Percentiles rank a stretch among this genome's conserved stretches.
Conservation (phyloP, 169 alveolate genomes). For the Plasmodium vivax region DNA sequence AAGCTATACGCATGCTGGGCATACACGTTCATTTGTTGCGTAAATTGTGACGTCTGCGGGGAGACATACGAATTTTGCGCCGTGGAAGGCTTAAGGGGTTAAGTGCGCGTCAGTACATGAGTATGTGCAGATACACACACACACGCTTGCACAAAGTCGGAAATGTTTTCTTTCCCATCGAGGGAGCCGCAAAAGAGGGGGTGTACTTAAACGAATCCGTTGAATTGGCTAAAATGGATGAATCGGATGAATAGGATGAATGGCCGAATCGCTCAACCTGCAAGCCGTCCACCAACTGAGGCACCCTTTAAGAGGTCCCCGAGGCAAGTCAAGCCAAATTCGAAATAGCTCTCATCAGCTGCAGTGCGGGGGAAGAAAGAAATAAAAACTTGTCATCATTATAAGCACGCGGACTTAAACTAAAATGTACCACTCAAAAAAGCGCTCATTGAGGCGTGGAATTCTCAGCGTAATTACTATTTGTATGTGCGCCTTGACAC, state of each 20-base stretch:
- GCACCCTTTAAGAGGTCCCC: not conserved
- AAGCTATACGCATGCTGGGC: not conserved
- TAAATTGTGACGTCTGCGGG: not conserved
- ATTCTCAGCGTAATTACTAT: constrained; percentile 26
- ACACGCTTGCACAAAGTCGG: not conserved
- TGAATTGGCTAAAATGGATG: not conserved
- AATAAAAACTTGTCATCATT: not conserved
- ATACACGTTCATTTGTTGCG: not conserved
- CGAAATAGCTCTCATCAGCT: constrained; percentile 74
- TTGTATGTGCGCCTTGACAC: constrained; percentile 71
- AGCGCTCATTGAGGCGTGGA: not conserved
- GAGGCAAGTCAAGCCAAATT: constrained; percentile 12
- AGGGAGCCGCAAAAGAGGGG: not conserved
- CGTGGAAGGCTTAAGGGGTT: not conserved
- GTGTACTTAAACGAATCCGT: not conserved
- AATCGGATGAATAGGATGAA: not conserved
- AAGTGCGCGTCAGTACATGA: not conserved
- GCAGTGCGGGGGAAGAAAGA: constrained; percentile 6
- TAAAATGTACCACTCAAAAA: not conserved
- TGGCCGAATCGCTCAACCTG: not conserved
- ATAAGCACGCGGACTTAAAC: not conserved
- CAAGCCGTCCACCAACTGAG: not conserved
- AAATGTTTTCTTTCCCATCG: not conserved
- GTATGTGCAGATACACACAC: not conserved
- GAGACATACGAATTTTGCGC: not conserved